These are phyloP conservation scores for Blumeria hordei DNA, from an alignment of 2,329 filamentous ascomycete genomes.

Conservation along the genomic window DNA sequence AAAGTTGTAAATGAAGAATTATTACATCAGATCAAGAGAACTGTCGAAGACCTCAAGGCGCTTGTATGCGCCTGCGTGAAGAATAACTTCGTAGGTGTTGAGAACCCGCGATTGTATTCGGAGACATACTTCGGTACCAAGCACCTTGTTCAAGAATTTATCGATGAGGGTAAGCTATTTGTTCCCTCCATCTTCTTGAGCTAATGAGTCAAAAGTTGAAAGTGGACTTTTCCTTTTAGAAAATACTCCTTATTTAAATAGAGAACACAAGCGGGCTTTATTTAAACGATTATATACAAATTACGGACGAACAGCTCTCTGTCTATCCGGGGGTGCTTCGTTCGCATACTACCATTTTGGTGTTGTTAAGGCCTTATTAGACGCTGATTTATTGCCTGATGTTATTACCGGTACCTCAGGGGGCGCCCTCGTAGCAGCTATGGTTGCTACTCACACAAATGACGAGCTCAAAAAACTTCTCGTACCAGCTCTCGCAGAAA, in stretches of 20 bases:
- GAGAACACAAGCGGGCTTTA: constrained; percentile 51
- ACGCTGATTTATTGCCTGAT: constrained; percentile 64
- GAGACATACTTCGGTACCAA: constrained; percentile 98
- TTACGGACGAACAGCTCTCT: constrained; percentile 77
- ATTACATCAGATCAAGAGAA: constrained; percentile 17
- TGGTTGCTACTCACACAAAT: constrained; percentile 75
- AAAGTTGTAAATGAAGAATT: constrained; percentile 8
- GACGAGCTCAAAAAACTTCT: constrained; percentile 70
- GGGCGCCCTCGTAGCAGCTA: constrained; percentile 66
- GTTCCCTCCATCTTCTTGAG: neutral
- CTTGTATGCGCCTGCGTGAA: constrained; percentile 82
- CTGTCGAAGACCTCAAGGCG: constrained; percentile 50
- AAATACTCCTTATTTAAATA: constrained; percentile 37
- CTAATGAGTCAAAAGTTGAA: constrained; percentile 25
- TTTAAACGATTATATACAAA: constrained; percentile 83
- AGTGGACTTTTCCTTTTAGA: constrained; percentile 41
- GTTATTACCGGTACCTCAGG: constrained; percentile 95
- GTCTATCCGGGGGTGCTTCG: constrained; percentile 74
- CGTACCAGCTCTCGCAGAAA: constrained; percentile 62
- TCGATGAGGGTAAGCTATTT: constrained; percentile 42
- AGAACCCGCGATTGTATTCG: constrained; percentile 84
- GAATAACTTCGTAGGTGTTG: constrained; percentile 89
- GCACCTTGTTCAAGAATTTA: constrained; percentile 66
- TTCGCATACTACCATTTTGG: constrained; percentile 97
- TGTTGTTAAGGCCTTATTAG: constrained; percentile 69